Percentiles rank a stretch among this genome's conserved stretches.
phyloP scores from a whole-genome alignment of 2,329 filamentous ascomycete species.

The Ophiostoma sp. region DNA sequence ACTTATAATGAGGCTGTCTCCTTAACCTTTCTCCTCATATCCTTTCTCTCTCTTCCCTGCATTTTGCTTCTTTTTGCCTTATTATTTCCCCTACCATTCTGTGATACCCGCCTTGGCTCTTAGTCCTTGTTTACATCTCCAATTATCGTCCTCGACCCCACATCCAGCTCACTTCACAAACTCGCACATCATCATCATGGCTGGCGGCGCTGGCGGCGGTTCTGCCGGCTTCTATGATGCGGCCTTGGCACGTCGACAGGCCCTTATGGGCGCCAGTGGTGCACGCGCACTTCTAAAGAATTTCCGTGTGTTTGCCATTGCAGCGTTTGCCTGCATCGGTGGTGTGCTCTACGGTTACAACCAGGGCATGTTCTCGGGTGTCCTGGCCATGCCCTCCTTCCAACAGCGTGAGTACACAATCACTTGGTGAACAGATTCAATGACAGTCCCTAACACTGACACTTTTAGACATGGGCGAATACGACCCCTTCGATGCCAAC shows the following conservation, averaged over 20 bases:
- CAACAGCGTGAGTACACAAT: conserved; percentile 45
- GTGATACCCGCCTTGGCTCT: neutral
- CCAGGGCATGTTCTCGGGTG: conserved; percentile 74
- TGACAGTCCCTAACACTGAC: too few species aligned
- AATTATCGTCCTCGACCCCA: neutral
- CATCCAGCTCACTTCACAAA: neutral
- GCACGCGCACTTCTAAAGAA: conserved; percentile 58
- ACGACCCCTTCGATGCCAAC: conserved; percentile 46
- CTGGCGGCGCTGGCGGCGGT: conserved; percentile 20
- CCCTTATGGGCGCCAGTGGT: conserved; percentile 55
- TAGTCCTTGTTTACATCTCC: neutral
- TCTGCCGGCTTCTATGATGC: conserved; percentile 46
- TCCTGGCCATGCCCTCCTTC: conserved; percentile 59
- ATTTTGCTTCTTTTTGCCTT: neutral
- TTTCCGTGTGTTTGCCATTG: conserved; percentile 57
- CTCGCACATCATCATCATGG: conserved; percentile 20
- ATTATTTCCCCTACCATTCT: neutral
- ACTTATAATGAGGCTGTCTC: conserved; percentile 4
- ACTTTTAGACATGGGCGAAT: conserved; percentile 60
- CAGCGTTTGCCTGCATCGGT: conserved; percentile 63
- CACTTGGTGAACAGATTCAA: neutral
- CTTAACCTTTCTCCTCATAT: neutral
- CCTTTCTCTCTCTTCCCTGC: neutral
- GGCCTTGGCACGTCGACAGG: conserved; percentile 52
- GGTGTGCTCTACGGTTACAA: conserved; percentile 70